Evolutionary conservation across 2,329 filamentous ascomycete species (phyloP), one percentile per base, ranked within the genome.

Genomic region (Dothistroma septosporum): DNA sequence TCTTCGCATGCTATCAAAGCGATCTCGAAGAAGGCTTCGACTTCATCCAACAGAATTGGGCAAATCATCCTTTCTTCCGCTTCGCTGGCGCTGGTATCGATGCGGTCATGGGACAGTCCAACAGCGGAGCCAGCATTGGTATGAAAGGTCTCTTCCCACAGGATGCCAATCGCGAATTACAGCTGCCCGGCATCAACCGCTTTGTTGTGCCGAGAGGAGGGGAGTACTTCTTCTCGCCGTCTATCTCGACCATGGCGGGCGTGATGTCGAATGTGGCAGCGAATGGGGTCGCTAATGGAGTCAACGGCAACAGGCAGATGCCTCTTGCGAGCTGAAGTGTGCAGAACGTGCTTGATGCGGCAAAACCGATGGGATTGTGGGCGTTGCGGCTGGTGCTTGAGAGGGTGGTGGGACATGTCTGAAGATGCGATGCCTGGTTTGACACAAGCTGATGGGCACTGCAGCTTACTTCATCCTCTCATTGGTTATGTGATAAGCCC

Each of bases 151-250:
- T 69, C 24, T 68, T 69, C 22, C 69, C 71, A 32, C 62, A 68
- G 12, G 69, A 69, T 58, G 63, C 66, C 14, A 61, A 49, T 37
- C 50, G 64, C 19, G 54, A 64, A 33, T 58, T 69, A 35, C 57
- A 60, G 46, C 53, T 72, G 44, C 62, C 61, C 2, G 66, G 63
- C 16, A 61, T 69, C 37, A 63, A 66, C 50, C 68, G 68, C 55
- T 80, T 78, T 74, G 78, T 80, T 2, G 66, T 77, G 35, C 71
- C 75, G 0, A 73, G 68, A 31, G 78, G 78, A 14, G 78, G 78
- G 4, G 78, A 80, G 59, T 80, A 80, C 58, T 79, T 80, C 70
- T 80, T 80, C 65, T 73, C 76, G 24, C 78, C 78, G 7, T 78
- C 76, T 1, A 74, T 80, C 47, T 57, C 69, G 47, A 65, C 66